phyloP scores from a whole-genome alignment of 2,329 filamentous ascomycete genomes.

The Ceratocystis destructans region DNA sequence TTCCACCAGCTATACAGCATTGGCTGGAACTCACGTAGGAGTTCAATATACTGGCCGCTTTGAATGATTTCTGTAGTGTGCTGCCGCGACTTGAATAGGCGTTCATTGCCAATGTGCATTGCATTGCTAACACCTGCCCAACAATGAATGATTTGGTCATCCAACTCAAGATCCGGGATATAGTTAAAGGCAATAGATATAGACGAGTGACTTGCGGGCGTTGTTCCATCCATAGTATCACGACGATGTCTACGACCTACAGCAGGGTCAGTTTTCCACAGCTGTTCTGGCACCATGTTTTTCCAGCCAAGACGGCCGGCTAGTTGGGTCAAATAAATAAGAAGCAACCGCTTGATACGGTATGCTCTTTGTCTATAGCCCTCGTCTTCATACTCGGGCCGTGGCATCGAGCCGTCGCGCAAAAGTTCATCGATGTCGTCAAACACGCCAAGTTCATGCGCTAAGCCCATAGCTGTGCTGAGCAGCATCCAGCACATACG shows the following conservation, averaged over 20 bases:
- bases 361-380: constrained; percentile 62
- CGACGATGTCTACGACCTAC: constrained; percentile 34
- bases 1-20: constrained; percentile 65
- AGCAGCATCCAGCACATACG: constrained; percentile 98
- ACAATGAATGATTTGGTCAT: constrained; percentile 64
- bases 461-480: constrained; percentile 76
- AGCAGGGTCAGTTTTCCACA: constrained; percentile 45
- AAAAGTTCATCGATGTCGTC: constrained; percentile 68
- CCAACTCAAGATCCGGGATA: constrained; percentile 51
- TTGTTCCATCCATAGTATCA: constrained; percentile 40
- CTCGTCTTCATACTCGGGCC: constrained; percentile 59
- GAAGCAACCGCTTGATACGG: constrained; percentile 70
- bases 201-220: constrained; percentile 46
- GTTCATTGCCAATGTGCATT: constrained; percentile 82
- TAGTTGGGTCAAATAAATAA: constrained; percentile 89
- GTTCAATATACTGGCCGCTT: constrained; percentile 66
- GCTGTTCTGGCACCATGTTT: constrained; percentile 70
- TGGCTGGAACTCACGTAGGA: constrained; percentile 69
- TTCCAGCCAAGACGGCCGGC: constrained; percentile 84
- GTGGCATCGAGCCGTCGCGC: constrained; percentile 43
- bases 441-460: constrained; percentile 90
- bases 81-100: constrained; percentile 73
- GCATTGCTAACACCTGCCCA: constrained; percentile 89
- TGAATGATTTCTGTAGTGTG: constrained; percentile 83
- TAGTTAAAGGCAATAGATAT: constrained; percentile 49